Conservation (phyloP, 768 basidiomycete species). For the Rhodotorula kratochvilovae region DNA sequence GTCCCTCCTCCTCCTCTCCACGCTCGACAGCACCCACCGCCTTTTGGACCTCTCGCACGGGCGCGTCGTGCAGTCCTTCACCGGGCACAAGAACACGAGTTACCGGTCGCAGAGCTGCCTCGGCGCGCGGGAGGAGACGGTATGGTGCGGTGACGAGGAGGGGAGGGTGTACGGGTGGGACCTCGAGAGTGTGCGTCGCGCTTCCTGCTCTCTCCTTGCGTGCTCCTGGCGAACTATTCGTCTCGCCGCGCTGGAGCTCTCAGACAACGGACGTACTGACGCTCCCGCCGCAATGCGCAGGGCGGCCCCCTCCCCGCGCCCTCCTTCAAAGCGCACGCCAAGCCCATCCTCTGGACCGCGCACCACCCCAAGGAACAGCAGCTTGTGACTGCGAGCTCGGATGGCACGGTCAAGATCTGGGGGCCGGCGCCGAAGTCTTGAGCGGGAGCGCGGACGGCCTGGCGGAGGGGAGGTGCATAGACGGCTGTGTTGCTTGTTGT, state of each 20-base stretch:
- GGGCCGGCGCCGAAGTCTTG: not conserved
- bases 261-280: not conserved
- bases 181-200: constrained; percentile 67
- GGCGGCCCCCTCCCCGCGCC: not conserved
- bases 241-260: too few relatives aligned
- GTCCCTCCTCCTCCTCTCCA: constrained; percentile 73
- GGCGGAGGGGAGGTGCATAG: too few relatives aligned
- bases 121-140: constrained; percentile 75
- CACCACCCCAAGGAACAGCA: constrained; percentile 80
- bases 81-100: constrained; percentile 65
- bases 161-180: constrained; percentile 91
- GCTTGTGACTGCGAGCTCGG: constrained; percentile 82
- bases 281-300: not conserved
- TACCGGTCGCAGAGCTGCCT: constrained; percentile 75
- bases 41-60: constrained; percentile 80
- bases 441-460: too few relatives aligned
- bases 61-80: constrained; percentile 77
- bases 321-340: constrained; percentile 60
- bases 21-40: constrained; percentile 76
- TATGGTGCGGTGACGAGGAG: constrained; percentile 84
- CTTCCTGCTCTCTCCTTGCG: constrained; percentile 9
- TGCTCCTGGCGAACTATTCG: not conserved
- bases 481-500: too few relatives aligned
- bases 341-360: constrained; percentile 86
- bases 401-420: constrained; percentile 91